phyloP scores from a whole-genome alignment of 1,139 yeast genomes.

The Suhomyces guaymorum region DNA sequence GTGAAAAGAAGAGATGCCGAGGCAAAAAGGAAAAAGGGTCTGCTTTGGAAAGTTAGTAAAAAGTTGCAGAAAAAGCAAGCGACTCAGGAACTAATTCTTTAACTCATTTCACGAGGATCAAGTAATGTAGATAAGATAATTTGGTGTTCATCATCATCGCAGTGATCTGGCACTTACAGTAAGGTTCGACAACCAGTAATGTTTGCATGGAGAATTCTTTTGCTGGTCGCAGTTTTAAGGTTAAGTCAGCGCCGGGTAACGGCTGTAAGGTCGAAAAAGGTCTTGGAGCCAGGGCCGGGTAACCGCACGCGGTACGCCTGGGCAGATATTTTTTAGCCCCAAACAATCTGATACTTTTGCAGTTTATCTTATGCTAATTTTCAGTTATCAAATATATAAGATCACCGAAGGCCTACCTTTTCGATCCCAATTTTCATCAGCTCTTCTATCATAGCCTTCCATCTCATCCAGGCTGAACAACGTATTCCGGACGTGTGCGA shows the following conservation, averaged over 20 bases:
- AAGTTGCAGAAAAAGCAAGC: constrained; percentile 1
- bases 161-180: constrained; percentile 3
- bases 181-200: no score
- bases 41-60: no score
- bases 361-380: constrained; percentile 4
- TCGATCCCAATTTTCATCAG: no score
- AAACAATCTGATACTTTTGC: constrained; percentile 7
- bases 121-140: constrained; percentile 21
- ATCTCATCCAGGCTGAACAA: no score
- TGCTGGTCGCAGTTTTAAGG: constrained; percentile 1
- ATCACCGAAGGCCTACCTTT: constrained; percentile 1
- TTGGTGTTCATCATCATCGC: constrained; percentile 13
- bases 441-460: no score
- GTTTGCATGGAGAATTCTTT: no score
- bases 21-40: no score
- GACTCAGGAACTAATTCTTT: no score
- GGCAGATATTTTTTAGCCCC: constrained; percentile 4
- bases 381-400: constrained; percentile 2
- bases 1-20: background rate
- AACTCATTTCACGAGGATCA: constrained; percentile 14
- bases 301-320: constrained; percentile 1
- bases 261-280: no score
- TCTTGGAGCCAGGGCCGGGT: constrained; percentile 5
- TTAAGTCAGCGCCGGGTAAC: constrained; percentile 3
- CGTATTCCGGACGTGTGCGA: background rate